phyloP scores from a whole-genome alignment of 495 filamentous ascomycete genomes.

The Aspergillus cavernicola region DNA sequence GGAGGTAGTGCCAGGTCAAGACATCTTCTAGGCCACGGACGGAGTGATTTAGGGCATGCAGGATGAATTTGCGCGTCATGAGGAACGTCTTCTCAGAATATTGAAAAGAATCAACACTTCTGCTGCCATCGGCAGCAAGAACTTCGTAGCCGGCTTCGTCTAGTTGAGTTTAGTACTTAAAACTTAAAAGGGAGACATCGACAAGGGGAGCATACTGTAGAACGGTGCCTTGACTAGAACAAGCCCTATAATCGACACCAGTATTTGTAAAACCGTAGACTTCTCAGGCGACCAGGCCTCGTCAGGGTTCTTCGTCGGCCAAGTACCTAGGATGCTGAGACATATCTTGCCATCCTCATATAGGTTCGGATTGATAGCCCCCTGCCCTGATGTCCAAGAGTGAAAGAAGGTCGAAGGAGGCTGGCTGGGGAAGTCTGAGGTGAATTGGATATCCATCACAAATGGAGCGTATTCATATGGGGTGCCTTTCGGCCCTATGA shows the following conservation, averaged over 20 bases:
- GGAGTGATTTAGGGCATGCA: conserved; percentile 40
- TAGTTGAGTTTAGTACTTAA: conserved; percentile 18
- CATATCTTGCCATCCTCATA: conserved; percentile 63
- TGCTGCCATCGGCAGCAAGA: conserved; percentile 38
- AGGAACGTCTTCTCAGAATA: conserved; percentile 57
- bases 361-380: conserved; percentile 58
- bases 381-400: conserved; percentile 50
- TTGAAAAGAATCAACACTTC: conserved; percentile 41
- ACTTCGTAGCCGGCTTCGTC: conserved; percentile 58
- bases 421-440: conserved; percentile 38
- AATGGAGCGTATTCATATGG: conserved; percentile 62
- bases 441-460: conserved; percentile 54
- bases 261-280: conserved; percentile 54
- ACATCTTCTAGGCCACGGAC: conserved; percentile 45
- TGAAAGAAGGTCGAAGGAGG: conserved; percentile 55
- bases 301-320: conserved; percentile 47
- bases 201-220: conserved; percentile 47
- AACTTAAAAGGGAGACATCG: neutral
- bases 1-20: conserved; percentile 51
- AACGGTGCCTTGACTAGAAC: conserved; percentile 58
- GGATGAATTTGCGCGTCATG: conserved; percentile 50
- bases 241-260: conserved; percentile 58
- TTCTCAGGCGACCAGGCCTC: conserved; percentile 51
- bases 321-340: conserved; percentile 57
- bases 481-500: conserved; percentile 56